These are phyloP conservation scores for Apiosordaria backusii DNA, from an alignment of 495 filamentous ascomycete species.

Conservation along the genomic window DNA sequence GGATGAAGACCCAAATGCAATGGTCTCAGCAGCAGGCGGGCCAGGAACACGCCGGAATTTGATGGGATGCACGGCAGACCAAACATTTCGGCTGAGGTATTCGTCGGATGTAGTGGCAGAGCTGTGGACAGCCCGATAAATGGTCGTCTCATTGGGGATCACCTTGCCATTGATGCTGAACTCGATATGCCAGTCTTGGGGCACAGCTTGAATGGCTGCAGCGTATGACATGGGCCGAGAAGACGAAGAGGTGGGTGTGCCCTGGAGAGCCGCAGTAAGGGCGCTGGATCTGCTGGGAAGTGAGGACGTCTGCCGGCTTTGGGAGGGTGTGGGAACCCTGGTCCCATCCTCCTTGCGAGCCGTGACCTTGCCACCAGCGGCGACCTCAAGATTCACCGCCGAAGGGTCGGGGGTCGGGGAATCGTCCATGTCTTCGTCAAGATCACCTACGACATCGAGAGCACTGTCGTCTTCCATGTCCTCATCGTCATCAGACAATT, in stretches of 20 bases:
- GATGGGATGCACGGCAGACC: slow-evolving; percentile 85
- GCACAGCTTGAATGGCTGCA: slow-evolving; percentile 69
- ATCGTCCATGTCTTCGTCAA: slow-evolving; percentile 85
- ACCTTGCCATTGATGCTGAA: slow-evolving; percentile 85
- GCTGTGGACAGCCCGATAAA: slow-evolving; percentile 90
- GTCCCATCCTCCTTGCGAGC: slow-evolving; percentile 97
- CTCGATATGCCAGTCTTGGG: slow-evolving; percentile 98
- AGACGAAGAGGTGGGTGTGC: slow-evolving; percentile 49
- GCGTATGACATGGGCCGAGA: slow-evolving; percentile 69
- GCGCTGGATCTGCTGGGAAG: slow-evolving; percentile 43
- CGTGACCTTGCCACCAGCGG: slow-evolving; percentile 84
- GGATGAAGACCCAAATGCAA: slow-evolving; percentile 54
- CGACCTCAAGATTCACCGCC: slow-evolving; percentile 91
- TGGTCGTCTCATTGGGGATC: slow-evolving; percentile 87
- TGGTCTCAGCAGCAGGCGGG: slow-evolving; percentile 78
- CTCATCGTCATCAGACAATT: slow-evolving; percentile 75
- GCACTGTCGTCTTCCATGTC: slow-evolving; percentile 65
- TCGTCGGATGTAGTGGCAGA: slow-evolving; percentile 63
- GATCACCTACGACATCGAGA: slow-evolving; percentile 82
- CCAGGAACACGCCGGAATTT: slow-evolving; percentile 85
- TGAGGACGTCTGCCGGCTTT: slow-evolving; percentile 44
- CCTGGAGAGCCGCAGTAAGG: slow-evolving; percentile 47
- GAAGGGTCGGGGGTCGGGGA: slow-evolving; percentile 67
- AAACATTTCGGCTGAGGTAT: slow-evolving; percentile 68
- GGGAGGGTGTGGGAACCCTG: slow-evolving; percentile 79